Conservation (phyloP, 306 rosid species). For the Nissolia schottii region DNA sequence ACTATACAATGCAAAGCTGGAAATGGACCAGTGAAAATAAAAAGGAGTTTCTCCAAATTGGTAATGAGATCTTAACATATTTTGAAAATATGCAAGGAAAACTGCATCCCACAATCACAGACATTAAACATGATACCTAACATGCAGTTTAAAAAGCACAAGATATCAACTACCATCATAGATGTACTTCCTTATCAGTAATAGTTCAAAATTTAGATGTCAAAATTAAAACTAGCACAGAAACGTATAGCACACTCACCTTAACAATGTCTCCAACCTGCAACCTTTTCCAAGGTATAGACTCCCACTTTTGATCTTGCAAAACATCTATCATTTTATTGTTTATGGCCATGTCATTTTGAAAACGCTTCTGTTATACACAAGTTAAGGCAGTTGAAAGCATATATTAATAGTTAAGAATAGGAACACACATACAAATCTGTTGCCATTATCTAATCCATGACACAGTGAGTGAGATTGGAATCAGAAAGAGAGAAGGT, state of each 20-base stretch:
- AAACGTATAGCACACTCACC: slow-evolving; percentile 50
- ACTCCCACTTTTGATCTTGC: slow-evolving; percentile 83
- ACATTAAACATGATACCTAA: background rate
- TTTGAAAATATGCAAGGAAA: background rate
- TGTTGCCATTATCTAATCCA: background rate
- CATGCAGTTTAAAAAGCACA: slow-evolving; percentile 10
- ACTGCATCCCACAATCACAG: background rate
- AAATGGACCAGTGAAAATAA: background rate
- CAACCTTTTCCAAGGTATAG: slow-evolving; percentile 80
- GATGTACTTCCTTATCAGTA: background rate
- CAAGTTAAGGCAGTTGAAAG: slow-evolving; percentile 14
- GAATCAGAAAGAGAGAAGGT: too few relatives aligned
- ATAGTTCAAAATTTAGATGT: slow-evolving; percentile 7
- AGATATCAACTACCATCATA: background rate
- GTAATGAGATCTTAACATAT: background rate
- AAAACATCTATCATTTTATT: slow-evolving; percentile 66
- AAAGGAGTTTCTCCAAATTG: background rate
- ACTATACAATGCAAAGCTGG: background rate
- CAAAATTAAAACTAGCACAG: slow-evolving; percentile 22
- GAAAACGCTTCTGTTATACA: slow-evolving; percentile 82
- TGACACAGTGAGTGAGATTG: too few relatives aligned
- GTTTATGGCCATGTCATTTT: slow-evolving; percentile 91
- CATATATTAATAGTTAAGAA: slow-evolving; percentile 15
- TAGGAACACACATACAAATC: background rate
- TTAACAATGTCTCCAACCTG: slow-evolving; percentile 93